These are phyloP conservation scores for Geoglossum glabrum DNA, from an alignment of 495 filamentous ascomycete genomes.

Conservation along the genomic window DNA sequence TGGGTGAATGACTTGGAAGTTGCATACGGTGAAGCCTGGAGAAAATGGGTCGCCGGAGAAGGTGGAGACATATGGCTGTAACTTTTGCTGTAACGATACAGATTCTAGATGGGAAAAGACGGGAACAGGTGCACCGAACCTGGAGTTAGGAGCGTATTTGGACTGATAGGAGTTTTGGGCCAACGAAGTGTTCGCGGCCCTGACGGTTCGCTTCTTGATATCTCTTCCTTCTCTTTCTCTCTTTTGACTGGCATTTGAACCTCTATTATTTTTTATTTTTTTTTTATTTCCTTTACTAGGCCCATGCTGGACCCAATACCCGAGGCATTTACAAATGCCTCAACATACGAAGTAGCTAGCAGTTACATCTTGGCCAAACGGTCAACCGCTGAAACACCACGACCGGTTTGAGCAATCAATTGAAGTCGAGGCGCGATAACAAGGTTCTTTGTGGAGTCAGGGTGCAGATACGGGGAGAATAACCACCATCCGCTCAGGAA, in stretches of 20 bases:
- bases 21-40: conserved; percentile 78
- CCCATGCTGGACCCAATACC: background rate
- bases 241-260: background rate
- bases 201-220: background rate
- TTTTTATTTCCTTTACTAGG: background rate
- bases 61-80: conserved; percentile 72
- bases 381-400: background rate
- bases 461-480: too few relatives aligned
- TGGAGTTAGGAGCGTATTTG: conserved; percentile 2
- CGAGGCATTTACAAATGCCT: background rate
- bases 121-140: background rate
- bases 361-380: background rate
- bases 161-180: conserved; percentile 1
- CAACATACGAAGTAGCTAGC: background rate
- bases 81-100: background rate
- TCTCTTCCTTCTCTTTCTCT: background rate
- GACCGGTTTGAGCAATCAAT: background rate
- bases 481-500: too few relatives aligned
- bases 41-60: conserved; percentile 64
- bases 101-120: background rate
- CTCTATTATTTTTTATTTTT: background rate
- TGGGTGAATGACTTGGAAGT: conserved; percentile 87
- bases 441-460: too few relatives aligned
- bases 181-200: conserved; percentile 1
- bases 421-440: too few relatives aligned